Evolutionary conservation across 768 basidiomycete species (phyloP).

Genomic region (Amanita rubescens): DNA sequence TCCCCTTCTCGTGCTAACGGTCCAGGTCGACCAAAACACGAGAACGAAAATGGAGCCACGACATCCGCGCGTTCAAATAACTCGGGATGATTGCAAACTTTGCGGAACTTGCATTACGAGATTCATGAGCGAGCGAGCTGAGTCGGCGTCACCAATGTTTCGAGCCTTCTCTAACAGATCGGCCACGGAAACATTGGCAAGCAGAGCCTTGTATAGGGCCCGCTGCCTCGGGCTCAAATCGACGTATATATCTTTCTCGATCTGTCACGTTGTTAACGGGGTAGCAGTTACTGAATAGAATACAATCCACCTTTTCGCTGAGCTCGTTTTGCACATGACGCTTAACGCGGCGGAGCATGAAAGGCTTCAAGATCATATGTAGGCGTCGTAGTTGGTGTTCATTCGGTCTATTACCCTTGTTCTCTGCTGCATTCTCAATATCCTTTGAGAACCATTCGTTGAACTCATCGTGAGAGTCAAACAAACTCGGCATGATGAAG

Average conservation of each 20-base stretch:
- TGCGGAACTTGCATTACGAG: constrained; percentile 99
- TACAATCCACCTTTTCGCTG: constrained; percentile 78
- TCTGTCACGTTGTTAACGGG: constrained; percentile 39
- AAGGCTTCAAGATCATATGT: constrained; percentile 98
- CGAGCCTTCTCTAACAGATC: constrained; percentile 92
- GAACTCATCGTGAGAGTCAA: constrained; percentile 99
- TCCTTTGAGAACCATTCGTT: constrained; percentile 99
- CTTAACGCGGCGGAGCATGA: constrained; percentile 97
- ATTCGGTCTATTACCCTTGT: constrained; percentile 85
- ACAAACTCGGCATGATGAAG: constrained; percentile 99
- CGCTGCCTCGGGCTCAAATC: constrained; percentile 92
- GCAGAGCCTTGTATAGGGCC: constrained; percentile 78
- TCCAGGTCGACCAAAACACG: constrained; percentile 71
- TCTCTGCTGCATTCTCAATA: constrained; percentile 91
- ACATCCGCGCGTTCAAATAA: constrained; percentile 97
- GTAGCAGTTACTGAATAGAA: not conserved
- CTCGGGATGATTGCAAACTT: constrained; percentile 98
- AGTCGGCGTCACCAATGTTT: constrained; percentile 84
- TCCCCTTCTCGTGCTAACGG: constrained; percentile 87
- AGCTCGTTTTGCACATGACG: constrained; percentile 99
- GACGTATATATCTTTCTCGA: constrained; percentile 92
- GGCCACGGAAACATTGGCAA: constrained; percentile 90
- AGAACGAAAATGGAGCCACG: constrained; percentile 86
- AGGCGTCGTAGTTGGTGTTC: constrained; percentile 91
- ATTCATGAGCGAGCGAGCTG: constrained; percentile 94